These are phyloP conservation scores for Aspergillus candidus DNA, from an alignment of 2,329 filamentous ascomycete species.

Conservation along the genomic window DNA sequence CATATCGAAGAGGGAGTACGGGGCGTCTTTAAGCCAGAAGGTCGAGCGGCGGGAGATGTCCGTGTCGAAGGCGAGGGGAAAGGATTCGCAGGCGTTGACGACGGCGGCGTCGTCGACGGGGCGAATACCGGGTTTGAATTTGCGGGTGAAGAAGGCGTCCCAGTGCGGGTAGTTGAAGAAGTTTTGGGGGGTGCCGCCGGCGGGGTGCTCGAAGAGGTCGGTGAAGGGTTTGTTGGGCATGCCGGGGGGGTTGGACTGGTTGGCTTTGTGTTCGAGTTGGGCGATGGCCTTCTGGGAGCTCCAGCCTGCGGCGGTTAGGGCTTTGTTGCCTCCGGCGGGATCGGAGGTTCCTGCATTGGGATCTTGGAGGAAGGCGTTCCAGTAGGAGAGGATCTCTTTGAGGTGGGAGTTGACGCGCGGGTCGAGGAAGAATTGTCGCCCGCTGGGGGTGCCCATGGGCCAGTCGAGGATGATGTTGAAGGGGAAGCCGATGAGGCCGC, in stretches of 20 bases:
- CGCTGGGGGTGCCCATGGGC: conserved; percentile 3
- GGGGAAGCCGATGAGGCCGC: conserved; percentile 3
- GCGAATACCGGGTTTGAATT: conserved; percentile 49
- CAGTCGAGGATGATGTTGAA: conserved; percentile 5
- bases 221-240: neutral
- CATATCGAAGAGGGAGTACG: conserved; percentile 62
- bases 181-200: neutral
- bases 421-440: conserved; percentile 4
- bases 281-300: neutral
- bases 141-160: conserved; percentile 65
- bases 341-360: neutral
- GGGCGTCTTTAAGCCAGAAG: conserved; percentile 66
- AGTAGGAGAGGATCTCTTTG: neutral
- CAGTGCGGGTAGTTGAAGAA: conserved; percentile 51
- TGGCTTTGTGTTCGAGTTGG: neutral
- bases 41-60: conserved; percentile 51
- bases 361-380: neutral
- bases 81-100: conserved; percentile 60
- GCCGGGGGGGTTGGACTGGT: neutral
- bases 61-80: conserved; percentile 48
- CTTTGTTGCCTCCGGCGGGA: neutral
- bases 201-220: neutral
- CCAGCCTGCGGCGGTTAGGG: neutral
- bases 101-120: conserved; percentile 53
- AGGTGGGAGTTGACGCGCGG: neutral